Evolutionary conservation across 805 yeast genomes (phyloP), one percentile per base, ranked within the genome.

Genomic region (Huiozyma sinensis): DNA sequence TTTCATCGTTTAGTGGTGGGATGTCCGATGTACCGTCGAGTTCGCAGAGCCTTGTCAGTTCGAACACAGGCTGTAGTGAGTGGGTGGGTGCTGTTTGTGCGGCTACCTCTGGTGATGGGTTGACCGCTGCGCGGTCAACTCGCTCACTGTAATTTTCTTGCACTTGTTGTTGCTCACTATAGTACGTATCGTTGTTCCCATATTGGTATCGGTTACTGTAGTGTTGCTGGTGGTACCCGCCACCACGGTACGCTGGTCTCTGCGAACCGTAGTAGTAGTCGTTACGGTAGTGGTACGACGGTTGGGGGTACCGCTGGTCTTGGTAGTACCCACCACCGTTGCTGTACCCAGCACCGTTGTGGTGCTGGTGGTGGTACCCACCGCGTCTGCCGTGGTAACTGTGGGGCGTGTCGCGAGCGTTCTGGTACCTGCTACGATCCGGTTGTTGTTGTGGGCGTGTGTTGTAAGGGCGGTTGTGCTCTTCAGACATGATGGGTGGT

Each of bases 1-100:
- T 45, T 4, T 37, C 41, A 10, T 51, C 56, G 30, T 6, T 41
- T 7, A n/a, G n/a, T n/a, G n/a, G n/a, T n/a, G n/a, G n/a, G n/a
- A 7, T 9, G 13, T 7, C n/a, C 36, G n/a, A 7, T 34, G 36
- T 34, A 8, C 24, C 12, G 7, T 9, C 36, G 7, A 34, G 36
- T 34, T 34, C n/a, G 36, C n/a, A 9, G 13, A 34, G 12, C 24
- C 12, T 13, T 34, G 36, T 34, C 36, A 34, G 24, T 7, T 34
- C 7, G 12, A 8, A 34, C 7, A 34, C 7, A 7, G 36, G 33
- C 11, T 31, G 33, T 31, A 11, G 10, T 31, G 33, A 11, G 11
- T 8, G 33, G 33, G 33, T 8, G 33, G 33, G 10, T 8, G 33
- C 33, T 8, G 10, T 8, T 8, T 8, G 33, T 8, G 33, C 33